Evolutionary conservation across 2,329 filamentous ascomycete genomes (phyloP).

Genomic region (Alternaria gansuensis): DNA sequence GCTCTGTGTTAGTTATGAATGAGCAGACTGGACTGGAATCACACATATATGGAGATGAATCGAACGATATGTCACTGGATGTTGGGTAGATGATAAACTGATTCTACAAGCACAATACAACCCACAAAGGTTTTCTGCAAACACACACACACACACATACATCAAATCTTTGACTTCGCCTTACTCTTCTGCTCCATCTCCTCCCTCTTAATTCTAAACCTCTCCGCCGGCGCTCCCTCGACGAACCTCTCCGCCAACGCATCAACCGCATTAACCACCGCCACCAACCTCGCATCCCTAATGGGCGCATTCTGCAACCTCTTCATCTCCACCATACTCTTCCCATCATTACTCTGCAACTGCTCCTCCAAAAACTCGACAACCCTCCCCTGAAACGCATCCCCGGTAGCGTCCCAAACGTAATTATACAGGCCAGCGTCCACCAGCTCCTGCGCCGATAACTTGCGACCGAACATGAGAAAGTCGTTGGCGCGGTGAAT

Average conservation of each 20-base stretch:
- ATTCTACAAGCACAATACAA: background rate
- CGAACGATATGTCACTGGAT: background rate
- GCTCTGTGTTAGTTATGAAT: background rate
- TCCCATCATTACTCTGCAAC: slow-evolving; percentile 59
- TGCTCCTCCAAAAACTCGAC: slow-evolving; percentile 56
- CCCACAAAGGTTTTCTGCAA: background rate
- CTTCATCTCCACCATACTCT: slow-evolving; percentile 64
- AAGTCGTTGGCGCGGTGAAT: slow-evolving; percentile 63
- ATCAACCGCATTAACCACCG: slow-evolving; percentile 59
- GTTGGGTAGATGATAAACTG: background rate
- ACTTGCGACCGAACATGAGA: slow-evolving; percentile 61
- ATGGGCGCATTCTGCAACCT: slow-evolving; percentile 59
- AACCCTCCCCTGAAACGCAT: slow-evolving; percentile 56
- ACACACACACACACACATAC: background rate
- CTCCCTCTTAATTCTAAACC: slow-evolving; percentile 56
- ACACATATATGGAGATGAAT: background rate
- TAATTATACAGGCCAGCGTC: slow-evolving; percentile 59
- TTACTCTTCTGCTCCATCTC: slow-evolving; percentile 49
- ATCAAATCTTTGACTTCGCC: slow-evolving; percentile 41
- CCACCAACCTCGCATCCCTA: slow-evolving; percentile 57
- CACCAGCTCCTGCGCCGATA: slow-evolving; percentile 56
- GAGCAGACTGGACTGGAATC: background rate
- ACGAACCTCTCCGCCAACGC: slow-evolving; percentile 61
- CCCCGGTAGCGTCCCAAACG: slow-evolving; percentile 53
- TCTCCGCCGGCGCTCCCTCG: slow-evolving; percentile 56